A percentile compares a stretch with the other conserved stretches of the same genome.
Evolutionary conservation across 2,329 filamentous ascomycete genomes (phyloP).

Genomic region (Leptographium procerum): DNA sequence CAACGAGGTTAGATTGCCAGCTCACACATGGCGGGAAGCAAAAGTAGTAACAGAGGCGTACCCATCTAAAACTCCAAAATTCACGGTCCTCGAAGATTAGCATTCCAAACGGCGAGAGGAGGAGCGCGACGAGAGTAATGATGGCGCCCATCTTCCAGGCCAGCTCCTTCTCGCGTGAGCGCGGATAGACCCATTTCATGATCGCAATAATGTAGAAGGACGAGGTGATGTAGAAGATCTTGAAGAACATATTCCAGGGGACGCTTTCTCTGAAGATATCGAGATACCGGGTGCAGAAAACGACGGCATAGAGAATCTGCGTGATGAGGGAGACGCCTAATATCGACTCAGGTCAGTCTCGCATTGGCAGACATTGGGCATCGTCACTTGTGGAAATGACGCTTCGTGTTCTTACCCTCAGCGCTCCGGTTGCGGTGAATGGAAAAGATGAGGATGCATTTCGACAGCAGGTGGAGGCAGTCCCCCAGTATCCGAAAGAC

Average conservation of each 20-base stretch:
- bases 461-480: conserved; percentile 72
- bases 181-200: conserved; percentile 77
- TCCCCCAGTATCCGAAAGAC: conserved; percentile 71
- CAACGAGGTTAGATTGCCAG: neutral
- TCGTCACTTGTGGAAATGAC: neutral
- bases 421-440: conserved; percentile 83
- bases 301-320: conserved; percentile 73
- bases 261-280: conserved; percentile 56
- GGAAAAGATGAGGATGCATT: conserved; percentile 80
- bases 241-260: conserved; percentile 68
- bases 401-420: conserved; percentile 46
- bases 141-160: conserved; percentile 83
- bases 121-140: conserved; percentile 52
- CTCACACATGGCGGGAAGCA: neutral
- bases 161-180: conserved; percentile 80
- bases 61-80: conserved; percentile 37
- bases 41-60: conserved; percentile 19
- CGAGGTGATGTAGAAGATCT: conserved; percentile 76
- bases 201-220: conserved; percentile 78
- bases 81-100: conserved; percentile 47
- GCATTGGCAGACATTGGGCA: neutral
- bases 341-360: neutral
- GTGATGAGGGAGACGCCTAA: conserved; percentile 81
- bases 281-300: conserved; percentile 80
- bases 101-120: conserved; percentile 62